These are phyloP conservation scores for Neonectria faginata DNA, from an alignment of 2,329 filamentous ascomycete species.

Conservation along the genomic window DNA sequence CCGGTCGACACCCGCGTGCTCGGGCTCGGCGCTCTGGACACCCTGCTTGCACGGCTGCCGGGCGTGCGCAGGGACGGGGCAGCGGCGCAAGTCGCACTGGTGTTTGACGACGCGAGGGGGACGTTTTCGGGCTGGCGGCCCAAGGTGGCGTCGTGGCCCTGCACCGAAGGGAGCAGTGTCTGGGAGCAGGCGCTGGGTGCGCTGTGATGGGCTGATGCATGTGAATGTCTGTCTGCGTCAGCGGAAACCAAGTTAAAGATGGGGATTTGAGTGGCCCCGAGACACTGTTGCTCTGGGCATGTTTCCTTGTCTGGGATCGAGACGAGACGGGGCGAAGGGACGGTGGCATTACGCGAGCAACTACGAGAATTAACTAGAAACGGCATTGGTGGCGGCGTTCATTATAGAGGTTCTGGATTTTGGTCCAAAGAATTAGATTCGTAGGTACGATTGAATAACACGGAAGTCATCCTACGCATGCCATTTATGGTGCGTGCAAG, in stretches of 20 bases:
- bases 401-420: background rate
- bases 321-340: background rate
- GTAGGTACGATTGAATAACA: background rate
- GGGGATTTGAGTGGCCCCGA: background rate
- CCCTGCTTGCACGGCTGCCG: constrained; percentile 13
- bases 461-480: background rate
- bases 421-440: background rate
- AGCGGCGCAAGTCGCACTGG: constrained; percentile 11
- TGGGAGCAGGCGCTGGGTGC: constrained; percentile 1
- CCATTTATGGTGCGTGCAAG: background rate
- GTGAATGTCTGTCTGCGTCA: background rate
- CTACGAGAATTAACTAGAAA: background rate
- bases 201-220: constrained; percentile 7
- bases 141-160: constrained; percentile 26
- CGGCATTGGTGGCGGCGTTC: background rate
- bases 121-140: constrained; percentile 25
- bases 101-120: constrained; percentile 22
- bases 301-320: background rate
- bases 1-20: constrained; percentile 20
- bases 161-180: background rate
- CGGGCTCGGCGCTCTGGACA: constrained; percentile 14
- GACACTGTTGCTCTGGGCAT: background rate
- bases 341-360: background rate
- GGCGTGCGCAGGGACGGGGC: constrained; percentile 7
- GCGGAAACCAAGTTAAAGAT: background rate